Percentiles rank a stretch among this genome's conserved stretches.
Conservation (phyloP, 805 yeast species). For the Ogataea angusta region DNA sequence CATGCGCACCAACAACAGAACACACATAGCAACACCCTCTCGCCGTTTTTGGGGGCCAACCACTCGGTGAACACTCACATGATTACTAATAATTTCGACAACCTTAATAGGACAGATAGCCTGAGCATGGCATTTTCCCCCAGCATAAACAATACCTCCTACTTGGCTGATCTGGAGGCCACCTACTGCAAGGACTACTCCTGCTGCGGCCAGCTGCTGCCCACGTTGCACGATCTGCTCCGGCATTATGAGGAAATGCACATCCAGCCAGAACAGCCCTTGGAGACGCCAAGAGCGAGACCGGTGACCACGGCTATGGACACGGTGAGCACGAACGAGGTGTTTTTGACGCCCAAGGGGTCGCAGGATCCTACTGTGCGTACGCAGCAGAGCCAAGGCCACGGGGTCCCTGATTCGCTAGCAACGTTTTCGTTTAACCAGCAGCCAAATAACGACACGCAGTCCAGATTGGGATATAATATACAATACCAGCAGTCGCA, state of each 20-base stretch:
- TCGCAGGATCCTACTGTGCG: slow-evolving; percentile 14
- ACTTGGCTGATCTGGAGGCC: slow-evolving; percentile 89
- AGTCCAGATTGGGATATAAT: slow-evolving; percentile 11
- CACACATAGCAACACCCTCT: slow-evolving; percentile 16
- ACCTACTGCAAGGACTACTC: slow-evolving; percentile 95
- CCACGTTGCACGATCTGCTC: slow-evolving; percentile 88
- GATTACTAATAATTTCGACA: slow-evolving; percentile 15
- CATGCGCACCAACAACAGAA: slow-evolving; percentile 23
- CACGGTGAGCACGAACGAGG: slow-evolving; percentile 91
- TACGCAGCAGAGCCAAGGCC: slow-evolving; percentile 7
- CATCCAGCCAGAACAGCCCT: slow-evolving; percentile 54
- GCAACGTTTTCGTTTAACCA: slow-evolving; percentile 24
- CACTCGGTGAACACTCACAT: slow-evolving; percentile 8
- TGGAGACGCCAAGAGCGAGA: slow-evolving; percentile 40
- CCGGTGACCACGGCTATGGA: slow-evolving; percentile 62
- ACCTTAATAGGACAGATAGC: slow-evolving; percentile 29
- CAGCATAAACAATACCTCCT: slow-evolving; percentile 68
- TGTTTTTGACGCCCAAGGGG: slow-evolving; percentile 50
- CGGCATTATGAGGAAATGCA: slow-evolving; percentile 97
- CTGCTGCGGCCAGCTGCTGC: slow-evolving; percentile 91
- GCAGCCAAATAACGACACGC: slow-evolving; percentile 10
- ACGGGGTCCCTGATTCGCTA: slow-evolving; percentile 12
- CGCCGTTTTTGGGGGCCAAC: slow-evolving; percentile 24
- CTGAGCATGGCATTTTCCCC: slow-evolving; percentile 49
- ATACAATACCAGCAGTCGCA: slow-evolving; percentile 11